Evolutionary conservation across 495 filamentous ascomycete genomes (phyloP).

Genomic region (Penicillium alfredii): DNA sequence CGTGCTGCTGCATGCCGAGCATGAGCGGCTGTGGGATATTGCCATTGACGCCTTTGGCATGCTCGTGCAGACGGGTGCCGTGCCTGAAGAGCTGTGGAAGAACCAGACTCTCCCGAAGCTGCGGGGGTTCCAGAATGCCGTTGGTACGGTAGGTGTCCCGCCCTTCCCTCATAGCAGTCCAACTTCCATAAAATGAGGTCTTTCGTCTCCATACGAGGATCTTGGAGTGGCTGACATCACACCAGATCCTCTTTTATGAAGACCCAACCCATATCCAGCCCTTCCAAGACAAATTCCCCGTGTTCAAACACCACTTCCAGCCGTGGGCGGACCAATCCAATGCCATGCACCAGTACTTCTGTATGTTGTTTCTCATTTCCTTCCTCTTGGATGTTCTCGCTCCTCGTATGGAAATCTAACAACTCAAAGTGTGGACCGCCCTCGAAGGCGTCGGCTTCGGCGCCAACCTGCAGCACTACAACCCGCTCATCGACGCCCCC

Average conservation of each 20-base stretch:
- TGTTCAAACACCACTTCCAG: conserved; percentile 40
- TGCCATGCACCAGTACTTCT: conserved; percentile 51
- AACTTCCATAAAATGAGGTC: no score
- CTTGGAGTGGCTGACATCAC: conserved; percentile 4
- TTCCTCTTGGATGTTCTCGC: no score
- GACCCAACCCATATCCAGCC: conserved; percentile 39
- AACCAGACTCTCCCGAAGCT: conserved; percentile 43
- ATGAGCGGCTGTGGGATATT: conserved; percentile 48
- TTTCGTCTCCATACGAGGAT: no score
- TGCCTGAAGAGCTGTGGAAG: conserved; percentile 39
- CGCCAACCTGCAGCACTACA: conserved; percentile 53
- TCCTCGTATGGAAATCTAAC: background rate
- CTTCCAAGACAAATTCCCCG: conserved; percentile 39
- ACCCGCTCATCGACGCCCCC: conserved; percentile 42
- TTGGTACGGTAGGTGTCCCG: conserved; percentile 40
- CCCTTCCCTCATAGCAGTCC: background rate
- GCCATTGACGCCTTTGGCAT: conserved; percentile 33
- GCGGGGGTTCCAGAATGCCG: conserved; percentile 36
- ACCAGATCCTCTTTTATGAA: conserved; percentile 47
- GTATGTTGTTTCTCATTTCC: conserved; percentile 21
- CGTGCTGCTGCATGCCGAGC: conserved; percentile 42
- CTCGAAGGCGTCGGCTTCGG: conserved; percentile 48
- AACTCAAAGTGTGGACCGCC: conserved; percentile 42
- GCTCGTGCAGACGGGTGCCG: conserved; percentile 27
- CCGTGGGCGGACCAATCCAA: conserved; percentile 48